These are phyloP conservation scores for Heterobasidion parviporum DNA, from an alignment of 1,284 basidiomycete genomes.

Conservation along the genomic window DNA sequence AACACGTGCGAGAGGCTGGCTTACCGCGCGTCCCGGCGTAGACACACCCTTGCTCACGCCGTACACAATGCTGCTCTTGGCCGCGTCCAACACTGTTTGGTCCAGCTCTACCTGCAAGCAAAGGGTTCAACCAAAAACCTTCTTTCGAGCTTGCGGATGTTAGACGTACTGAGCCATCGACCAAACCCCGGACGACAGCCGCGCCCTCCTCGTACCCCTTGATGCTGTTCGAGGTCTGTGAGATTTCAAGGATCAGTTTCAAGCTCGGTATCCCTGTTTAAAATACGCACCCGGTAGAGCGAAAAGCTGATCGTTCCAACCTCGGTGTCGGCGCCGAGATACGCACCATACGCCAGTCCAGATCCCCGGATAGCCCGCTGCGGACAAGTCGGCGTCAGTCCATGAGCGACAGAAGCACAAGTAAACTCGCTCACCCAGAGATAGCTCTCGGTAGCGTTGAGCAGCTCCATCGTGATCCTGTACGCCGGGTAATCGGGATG, in stretches of 20 bases:
- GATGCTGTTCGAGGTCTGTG: slow-evolving; percentile 79
- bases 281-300: slow-evolving; percentile 64
- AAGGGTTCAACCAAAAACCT: not conserved
- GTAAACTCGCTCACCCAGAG: slow-evolving; percentile 64
- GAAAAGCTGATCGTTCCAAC: slow-evolving; percentile 76
- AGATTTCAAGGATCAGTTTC: not conserved
- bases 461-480: slow-evolving; percentile 76
- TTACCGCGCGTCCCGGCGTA: slow-evolving; percentile 78
- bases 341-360: slow-evolving; percentile 91
- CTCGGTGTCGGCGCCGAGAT: slow-evolving; percentile 74
- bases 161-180: slow-evolving; percentile 68
- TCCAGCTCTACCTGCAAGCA: slow-evolving; percentile 70
- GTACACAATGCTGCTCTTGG: slow-evolving; percentile 89
- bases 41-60: slow-evolving; percentile 75
- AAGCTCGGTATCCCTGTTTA: no score
- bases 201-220: slow-evolving; percentile 80
- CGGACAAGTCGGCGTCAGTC: slow-evolving; percentile 7
- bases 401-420: not conserved
- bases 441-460: slow-evolving; percentile 93
- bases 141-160: not conserved
- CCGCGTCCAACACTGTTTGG: slow-evolving; percentile 80
- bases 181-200: slow-evolving; percentile 67
- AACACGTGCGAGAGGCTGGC: slow-evolving; percentile 15
- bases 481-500: slow-evolving; percentile 85
- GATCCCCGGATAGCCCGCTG: slow-evolving; percentile 84